Conservation (phyloP, 2,329 filamentous ascomycete species). For the Apiospora koreana region DNA sequence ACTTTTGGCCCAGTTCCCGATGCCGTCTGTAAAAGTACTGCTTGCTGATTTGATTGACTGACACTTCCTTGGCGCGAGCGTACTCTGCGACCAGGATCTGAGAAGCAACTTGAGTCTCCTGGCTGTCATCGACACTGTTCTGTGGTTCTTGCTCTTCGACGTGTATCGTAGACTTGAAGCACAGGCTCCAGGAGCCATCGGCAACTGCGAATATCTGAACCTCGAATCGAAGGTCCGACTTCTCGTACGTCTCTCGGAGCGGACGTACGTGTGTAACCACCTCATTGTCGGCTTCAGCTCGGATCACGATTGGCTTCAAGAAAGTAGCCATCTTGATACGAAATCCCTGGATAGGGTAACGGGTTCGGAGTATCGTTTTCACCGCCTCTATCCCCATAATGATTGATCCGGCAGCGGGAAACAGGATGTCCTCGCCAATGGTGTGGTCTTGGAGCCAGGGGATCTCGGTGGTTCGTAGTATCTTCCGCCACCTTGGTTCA, state of each 20-base stretch:
- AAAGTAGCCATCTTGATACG: constrained; percentile 35
- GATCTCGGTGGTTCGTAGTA: background rate
- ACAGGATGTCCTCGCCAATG: constrained; percentile 30
- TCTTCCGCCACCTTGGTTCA: constrained; percentile 17
- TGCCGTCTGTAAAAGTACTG: constrained; percentile 22
- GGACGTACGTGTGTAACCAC: constrained; percentile 35
- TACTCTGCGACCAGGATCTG: background rate
- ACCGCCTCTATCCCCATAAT: constrained; percentile 35
- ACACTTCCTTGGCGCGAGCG: constrained; percentile 16
- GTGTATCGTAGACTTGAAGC: background rate
- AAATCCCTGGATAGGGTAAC: constrained; percentile 17
- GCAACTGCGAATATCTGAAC: background rate
- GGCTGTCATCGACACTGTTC: background rate
- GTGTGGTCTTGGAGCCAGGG: constrained; percentile 39
- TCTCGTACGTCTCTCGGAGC: background rate
- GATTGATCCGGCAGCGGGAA: constrained; percentile 31
- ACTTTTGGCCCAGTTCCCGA: constrained; percentile 22
- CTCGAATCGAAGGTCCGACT: background rate
- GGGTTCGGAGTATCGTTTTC: background rate
- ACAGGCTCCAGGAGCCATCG: background rate
- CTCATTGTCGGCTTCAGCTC: constrained; percentile 30
- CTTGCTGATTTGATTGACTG: constrained; percentile 20
- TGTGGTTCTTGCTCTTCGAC: constrained; percentile 20
- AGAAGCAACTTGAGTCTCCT: background rate
- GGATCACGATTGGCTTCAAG: constrained; percentile 19